Conservation (phyloP, 805 yeast species). For the Metschnikowia anglica region DNA sequence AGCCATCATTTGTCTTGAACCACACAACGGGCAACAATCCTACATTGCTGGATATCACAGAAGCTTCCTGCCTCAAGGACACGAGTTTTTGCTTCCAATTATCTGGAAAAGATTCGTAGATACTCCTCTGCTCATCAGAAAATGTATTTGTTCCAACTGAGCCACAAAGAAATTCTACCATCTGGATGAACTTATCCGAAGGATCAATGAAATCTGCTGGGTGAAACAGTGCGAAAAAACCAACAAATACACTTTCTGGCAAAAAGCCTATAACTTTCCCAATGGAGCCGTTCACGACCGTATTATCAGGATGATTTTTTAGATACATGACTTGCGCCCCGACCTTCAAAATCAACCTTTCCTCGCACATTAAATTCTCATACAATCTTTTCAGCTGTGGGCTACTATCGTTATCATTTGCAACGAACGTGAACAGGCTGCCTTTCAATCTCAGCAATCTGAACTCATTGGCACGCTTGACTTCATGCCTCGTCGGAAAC, state of each 20-base stretch:
- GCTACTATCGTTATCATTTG: conserved; percentile 55
- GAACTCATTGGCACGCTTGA: conserved; percentile 59
- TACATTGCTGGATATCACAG: conserved; percentile 3
- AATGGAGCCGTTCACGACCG: conserved; percentile 73
- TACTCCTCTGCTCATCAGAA: conserved; percentile 6
- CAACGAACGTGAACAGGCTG: conserved; percentile 39
- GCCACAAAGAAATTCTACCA: conserved; percentile 12
- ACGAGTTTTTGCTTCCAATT: conserved; percentile 16
- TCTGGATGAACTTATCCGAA: conserved; percentile 11
- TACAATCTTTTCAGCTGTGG: conserved; percentile 43
- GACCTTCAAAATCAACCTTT: conserved; percentile 54
- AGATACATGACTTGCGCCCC: conserved; percentile 85
- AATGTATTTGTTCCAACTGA: conserved; percentile 12
- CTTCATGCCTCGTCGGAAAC: conserved; percentile 72
- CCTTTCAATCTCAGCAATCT: conserved; percentile 51
- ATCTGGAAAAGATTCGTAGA: conserved; percentile 12
- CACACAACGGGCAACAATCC: conserved; percentile 46
- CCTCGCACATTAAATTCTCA: conserved; percentile 72
- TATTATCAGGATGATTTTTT: conserved; percentile 63
- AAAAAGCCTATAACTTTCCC: conserved; percentile 65
- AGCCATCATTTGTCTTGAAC: conserved; percentile 40
- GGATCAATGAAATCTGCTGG: conserved; percentile 16
- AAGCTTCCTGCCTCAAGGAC: conserved; percentile 15
- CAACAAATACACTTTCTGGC: conserved; percentile 17
- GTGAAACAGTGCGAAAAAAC: conserved; percentile 13